Conservation (phyloP, 2,329 filamentous ascomycete genomes). For the Alternaria brassicae region DNA sequence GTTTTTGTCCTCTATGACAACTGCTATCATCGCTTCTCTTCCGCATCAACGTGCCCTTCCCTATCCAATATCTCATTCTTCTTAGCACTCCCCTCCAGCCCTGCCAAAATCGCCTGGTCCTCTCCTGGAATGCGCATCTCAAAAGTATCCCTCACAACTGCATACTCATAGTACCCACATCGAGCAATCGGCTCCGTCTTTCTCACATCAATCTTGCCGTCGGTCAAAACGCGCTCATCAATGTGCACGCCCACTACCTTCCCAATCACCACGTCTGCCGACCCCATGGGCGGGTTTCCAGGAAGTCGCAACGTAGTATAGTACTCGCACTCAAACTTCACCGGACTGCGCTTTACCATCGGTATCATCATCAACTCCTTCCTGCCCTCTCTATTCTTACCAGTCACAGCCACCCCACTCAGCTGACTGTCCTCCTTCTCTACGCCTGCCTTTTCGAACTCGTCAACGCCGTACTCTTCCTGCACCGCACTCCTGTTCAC, state of each 20-base stretch:
- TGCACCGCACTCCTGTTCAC: slow-evolving; percentile 64
- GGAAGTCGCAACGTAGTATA: slow-evolving; percentile 63
- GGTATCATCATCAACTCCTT: slow-evolving; percentile 47
- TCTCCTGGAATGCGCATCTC: slow-evolving; percentile 63
- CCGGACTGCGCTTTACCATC: slow-evolving; percentile 63
- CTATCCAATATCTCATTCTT: slow-evolving; percentile 25
- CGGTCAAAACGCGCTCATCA: slow-evolving; percentile 61
- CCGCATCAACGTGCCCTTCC: neutral
- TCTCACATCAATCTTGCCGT: slow-evolving; percentile 62
- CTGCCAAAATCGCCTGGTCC: slow-evolving; percentile 30
- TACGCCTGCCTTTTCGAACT: slow-evolving; percentile 61
- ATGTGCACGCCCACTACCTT: slow-evolving; percentile 66
- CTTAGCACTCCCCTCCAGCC: slow-evolving; percentile 41
- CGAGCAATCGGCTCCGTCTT: slow-evolving; percentile 67
- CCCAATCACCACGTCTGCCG: slow-evolving; percentile 65
- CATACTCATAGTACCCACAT: slow-evolving; percentile 67
- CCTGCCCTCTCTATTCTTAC: neutral
- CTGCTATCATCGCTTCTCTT: neutral
- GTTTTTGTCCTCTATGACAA: neutral
- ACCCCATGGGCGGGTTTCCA: slow-evolving; percentile 64
- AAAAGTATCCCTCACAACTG: slow-evolving; percentile 63
- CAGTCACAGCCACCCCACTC: slow-evolving; percentile 37
- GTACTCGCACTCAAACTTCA: slow-evolving; percentile 66
- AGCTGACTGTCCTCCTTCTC: slow-evolving; percentile 56
- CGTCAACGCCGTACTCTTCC: slow-evolving; percentile 59